Evolutionary conservation across 352 stramenopile species (phyloP).

Genomic region (Pythium sukuiense): DNA sequence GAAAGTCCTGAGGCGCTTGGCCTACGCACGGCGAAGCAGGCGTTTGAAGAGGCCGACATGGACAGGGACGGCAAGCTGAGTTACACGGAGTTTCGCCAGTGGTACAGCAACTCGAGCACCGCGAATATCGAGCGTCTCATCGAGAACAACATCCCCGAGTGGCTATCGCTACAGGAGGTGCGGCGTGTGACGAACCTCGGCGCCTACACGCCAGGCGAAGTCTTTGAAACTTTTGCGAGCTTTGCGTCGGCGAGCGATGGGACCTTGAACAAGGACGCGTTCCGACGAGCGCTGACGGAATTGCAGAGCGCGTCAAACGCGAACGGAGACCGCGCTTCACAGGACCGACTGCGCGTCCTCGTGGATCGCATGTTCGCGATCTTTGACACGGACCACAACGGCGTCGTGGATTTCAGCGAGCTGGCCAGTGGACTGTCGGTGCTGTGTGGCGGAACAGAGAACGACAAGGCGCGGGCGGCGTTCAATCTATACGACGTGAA

Average conservation of each 20-base stretch:
- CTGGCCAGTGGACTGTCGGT: slow-evolving; percentile 78
- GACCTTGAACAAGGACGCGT: slow-evolving; percentile 65
- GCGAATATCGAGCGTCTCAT: slow-evolving; percentile 80
- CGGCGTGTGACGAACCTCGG: slow-evolving; percentile 73
- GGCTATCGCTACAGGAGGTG: slow-evolving; percentile 76
- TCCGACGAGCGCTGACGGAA: slow-evolving; percentile 60
- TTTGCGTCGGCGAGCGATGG: slow-evolving; percentile 58
- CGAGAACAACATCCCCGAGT: slow-evolving; percentile 76
- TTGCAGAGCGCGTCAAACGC: slow-evolving; percentile 29
- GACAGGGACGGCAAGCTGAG: slow-evolving; percentile 70
- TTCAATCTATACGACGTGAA: slow-evolving; percentile 90
- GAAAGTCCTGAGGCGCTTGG: slow-evolving; percentile 68
- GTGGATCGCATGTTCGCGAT: slow-evolving; percentile 79
- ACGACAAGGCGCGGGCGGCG: slow-evolving; percentile 76
- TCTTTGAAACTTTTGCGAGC: slow-evolving; percentile 75
- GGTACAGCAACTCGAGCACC: slow-evolving; percentile 75
- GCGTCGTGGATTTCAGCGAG: slow-evolving; percentile 79
- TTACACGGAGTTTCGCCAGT: slow-evolving; percentile 78
- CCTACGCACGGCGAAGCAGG: slow-evolving; percentile 60
- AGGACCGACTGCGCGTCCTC: slow-evolving; percentile 54
- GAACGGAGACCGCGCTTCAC: slow-evolving; percentile 25
- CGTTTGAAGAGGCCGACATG: slow-evolving; percentile 72
- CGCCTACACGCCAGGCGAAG: slow-evolving; percentile 66
- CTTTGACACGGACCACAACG: slow-evolving; percentile 84
- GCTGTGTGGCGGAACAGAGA: slow-evolving; percentile 64